phyloP scores from a whole-genome alignment of 495 filamentous ascomycete genomes.

The Penicillium taxi region DNA sequence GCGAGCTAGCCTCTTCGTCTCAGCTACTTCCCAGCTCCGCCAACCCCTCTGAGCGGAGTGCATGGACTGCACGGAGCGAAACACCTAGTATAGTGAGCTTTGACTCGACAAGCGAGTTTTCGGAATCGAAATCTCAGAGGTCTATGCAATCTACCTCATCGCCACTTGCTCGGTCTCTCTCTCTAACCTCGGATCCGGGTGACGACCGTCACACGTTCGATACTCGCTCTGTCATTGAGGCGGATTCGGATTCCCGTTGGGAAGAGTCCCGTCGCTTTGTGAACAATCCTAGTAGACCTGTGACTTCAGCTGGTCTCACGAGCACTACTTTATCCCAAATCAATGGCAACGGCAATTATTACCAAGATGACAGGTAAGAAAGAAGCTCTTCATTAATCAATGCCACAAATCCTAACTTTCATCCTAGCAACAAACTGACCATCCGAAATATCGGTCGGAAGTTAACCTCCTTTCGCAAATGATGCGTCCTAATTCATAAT shows the following conservation, averaged over 20 bases:
- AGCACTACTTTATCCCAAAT: conserved; percentile 21
- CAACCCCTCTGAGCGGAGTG: too few relatives aligned
- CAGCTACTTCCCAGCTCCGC: conserved; percentile 45
- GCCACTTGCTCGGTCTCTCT: conserved; percentile 33
- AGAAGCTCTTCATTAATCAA: neutral
- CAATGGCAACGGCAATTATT: conserved; percentile 22
- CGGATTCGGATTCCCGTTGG: conserved; percentile 38
- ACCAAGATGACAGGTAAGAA: conserved; percentile 35
- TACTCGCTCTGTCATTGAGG: conserved; percentile 32
- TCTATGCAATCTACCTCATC: conserved; percentile 33
- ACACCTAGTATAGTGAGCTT: conserved; percentile 24
- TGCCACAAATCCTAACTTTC: conserved; percentile 1
- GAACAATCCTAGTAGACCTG: conserved; percentile 25
- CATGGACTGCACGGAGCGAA: conserved; percentile 21
- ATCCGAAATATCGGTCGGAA: conserved; percentile 39
- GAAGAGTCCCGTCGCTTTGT: conserved; percentile 37
- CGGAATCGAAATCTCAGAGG: conserved; percentile 30
- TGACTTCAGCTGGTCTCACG: conserved; percentile 32
- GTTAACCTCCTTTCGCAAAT: conserved; percentile 26
- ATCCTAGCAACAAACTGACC: conserved; percentile 25
- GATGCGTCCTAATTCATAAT: conserved; percentile 4
- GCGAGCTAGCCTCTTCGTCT: conserved; percentile 61
- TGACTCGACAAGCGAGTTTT: conserved; percentile 37
- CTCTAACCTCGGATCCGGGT: conserved; percentile 29
- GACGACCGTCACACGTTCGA: conserved; percentile 22